Conservation (phyloP, 2,329 filamentous ascomycete species). For the Trichoderma lentiforme region DNA sequence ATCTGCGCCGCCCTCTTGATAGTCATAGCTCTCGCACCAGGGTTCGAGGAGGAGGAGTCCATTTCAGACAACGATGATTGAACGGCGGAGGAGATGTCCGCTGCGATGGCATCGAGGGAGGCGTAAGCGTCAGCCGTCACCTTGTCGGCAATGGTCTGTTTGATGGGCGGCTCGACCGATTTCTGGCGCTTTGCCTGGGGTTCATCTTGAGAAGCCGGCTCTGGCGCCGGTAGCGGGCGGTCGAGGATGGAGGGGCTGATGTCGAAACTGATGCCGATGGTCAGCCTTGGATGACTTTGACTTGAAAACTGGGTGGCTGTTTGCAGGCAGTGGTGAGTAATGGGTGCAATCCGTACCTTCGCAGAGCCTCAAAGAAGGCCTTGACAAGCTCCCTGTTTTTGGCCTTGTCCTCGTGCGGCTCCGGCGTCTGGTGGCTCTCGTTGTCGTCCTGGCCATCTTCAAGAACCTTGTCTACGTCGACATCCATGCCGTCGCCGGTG, state of each 20-base stretch:
- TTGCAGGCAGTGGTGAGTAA: neutral
- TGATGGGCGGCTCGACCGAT: slow-evolving; percentile 42
- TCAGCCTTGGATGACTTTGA: slow-evolving; percentile 27
- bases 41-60: slow-evolving; percentile 33
- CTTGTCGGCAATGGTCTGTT: slow-evolving; percentile 53
- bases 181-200: slow-evolving; percentile 61
- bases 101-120: slow-evolving; percentile 62
- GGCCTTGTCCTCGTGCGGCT: neutral
- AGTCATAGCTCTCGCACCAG: slow-evolving; percentile 28
- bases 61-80: slow-evolving; percentile 49
- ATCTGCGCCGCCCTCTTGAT: slow-evolving; percentile 44
- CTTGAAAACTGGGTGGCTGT: neutral
- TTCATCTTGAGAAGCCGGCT: slow-evolving; percentile 41
- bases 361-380: slow-evolving; percentile 37
- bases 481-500: slow-evolving; percentile 27
- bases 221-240: slow-evolving; percentile 46
- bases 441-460: neutral
- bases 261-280: slow-evolving; percentile 46
- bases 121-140: slow-evolving; percentile 50
- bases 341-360: slow-evolving; percentile 32
- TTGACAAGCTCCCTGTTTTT: slow-evolving; percentile 37
- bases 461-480: slow-evolving; percentile 20
- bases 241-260: slow-evolving; percentile 53
- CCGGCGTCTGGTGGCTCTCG: neutral
- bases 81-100: slow-evolving; percentile 51